These are phyloP conservation scores for Amauroascus verrucosus DNA, from an alignment of 2,329 filamentous ascomycete genomes.

Conservation along the genomic window DNA sequence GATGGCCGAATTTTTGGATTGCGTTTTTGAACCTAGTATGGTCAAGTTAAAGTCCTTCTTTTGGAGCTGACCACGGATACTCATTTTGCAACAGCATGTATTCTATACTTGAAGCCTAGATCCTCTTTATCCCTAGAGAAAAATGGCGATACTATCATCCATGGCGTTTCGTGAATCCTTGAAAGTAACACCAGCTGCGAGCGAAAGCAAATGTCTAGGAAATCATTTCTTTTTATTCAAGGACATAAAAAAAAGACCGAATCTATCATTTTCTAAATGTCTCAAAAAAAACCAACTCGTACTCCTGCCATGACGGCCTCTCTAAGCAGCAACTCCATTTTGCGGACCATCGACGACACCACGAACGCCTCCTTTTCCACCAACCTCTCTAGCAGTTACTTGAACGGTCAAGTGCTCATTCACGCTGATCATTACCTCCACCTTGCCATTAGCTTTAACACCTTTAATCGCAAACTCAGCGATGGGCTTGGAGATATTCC, in stretches of 20 bases:
- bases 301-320: background rate
- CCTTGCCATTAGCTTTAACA: slow-evolving; percentile 77
- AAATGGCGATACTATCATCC: no score
- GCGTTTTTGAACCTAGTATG: no score
- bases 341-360: slow-evolving; percentile 44
- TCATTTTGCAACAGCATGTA: no score
- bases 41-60: no score
- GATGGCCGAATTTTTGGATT: no score
- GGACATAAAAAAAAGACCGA: background rate
- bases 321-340: slow-evolving; percentile 25
- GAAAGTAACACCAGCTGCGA: no score
- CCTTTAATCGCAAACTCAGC: slow-evolving; percentile 77
- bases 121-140: no score
- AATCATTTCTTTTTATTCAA: no score
- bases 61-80: no score
- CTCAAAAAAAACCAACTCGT: background rate
- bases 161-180: no score
- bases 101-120: no score
- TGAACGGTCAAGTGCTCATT: slow-evolving; percentile 67
- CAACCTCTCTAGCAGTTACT: slow-evolving; percentile 73
- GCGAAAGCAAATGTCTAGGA: no score
- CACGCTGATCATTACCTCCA: slow-evolving; percentile 90
- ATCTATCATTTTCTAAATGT: slow-evolving; percentile 6
- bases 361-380: slow-evolving; percentile 73
- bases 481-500: slow-evolving; percentile 74